phyloP scores from a whole-genome alignment of 2,329 filamentous ascomycete species.

The Fusarium nisikadoi region DNA sequence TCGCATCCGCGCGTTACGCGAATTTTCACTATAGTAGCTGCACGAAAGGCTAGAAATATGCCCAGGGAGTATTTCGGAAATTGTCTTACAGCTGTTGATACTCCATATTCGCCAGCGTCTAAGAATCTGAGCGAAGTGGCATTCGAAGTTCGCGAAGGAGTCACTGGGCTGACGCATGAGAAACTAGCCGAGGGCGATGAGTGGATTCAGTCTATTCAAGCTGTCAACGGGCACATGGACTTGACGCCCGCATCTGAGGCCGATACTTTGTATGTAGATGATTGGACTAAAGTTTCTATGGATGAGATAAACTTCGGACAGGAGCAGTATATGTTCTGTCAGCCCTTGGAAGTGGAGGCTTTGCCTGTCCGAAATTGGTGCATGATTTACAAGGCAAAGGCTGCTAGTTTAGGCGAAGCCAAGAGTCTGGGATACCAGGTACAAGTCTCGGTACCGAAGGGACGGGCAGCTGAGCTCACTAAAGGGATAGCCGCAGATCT shows the following conservation, averaged over 20 bases:
- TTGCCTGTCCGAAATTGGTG: neutral
- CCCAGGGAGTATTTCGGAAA: neutral
- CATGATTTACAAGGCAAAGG: neutral
- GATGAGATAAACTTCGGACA: neutral
- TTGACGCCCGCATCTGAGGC: neutral
- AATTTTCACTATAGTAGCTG: neutral
- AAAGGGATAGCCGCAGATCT: neutral
- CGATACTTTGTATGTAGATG: neutral
- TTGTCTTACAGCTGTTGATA: neutral
- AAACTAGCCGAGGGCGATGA: neutral
- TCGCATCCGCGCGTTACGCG: neutral
- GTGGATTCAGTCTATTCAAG: neutral
- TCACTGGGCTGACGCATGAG: neutral
- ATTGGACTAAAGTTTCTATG: neutral
- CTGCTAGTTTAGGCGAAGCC: neutral
- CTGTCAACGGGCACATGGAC: neutral
- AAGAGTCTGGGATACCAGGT: neutral
- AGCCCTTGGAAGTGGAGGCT: neutral
- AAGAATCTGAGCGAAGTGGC: neutral
- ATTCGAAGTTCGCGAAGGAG: neutral
- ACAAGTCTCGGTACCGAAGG: neutral
- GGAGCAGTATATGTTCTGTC: neutral
- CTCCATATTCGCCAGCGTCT: neutral
- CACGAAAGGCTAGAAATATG: neutral
- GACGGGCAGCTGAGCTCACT: neutral